Percentiles rank a stretch among this genome's conserved stretches.
phyloP scores from a whole-genome alignment of 306 rosid species.

The Castanea sativa region DNA sequence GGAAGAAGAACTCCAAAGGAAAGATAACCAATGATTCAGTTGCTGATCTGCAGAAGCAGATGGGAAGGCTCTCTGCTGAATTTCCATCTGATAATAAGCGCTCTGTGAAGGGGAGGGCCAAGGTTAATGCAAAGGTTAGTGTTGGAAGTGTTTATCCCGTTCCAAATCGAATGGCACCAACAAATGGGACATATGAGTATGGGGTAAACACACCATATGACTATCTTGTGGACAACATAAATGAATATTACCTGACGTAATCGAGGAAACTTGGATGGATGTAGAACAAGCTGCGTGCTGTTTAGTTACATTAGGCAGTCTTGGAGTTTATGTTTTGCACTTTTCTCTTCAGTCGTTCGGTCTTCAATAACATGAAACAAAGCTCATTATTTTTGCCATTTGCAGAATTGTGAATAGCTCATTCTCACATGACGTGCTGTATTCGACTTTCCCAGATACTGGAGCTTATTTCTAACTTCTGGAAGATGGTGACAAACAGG shows the following conservation, averaged over 20 bases:
- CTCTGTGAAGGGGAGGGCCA: constrained; percentile 69
- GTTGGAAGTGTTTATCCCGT: constrained; percentile 56
- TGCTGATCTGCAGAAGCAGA: constrained; percentile 97
- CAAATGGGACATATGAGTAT: constrained; percentile 61
- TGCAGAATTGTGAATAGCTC: constrained; percentile 59
- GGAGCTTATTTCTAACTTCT: constrained; percentile 44
- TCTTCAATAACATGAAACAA: constrained; percentile 32
- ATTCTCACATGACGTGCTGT: constrained; percentile 40
- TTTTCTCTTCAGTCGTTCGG: constrained; percentile 10
- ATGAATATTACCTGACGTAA: constrained; percentile 63
- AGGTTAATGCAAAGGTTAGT: constrained; percentile 59
- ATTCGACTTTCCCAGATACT: constrained; percentile 29
- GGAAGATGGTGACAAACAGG: constrained; percentile 25
- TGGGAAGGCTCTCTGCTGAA: constrained; percentile 97
- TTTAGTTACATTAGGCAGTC: constrained; percentile 24
- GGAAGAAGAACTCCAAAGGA: constrained; percentile 81
- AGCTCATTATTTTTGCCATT: constrained; percentile 55
- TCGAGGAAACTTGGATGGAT: constrained; percentile 23
- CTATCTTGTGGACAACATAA: constrained; percentile 60
- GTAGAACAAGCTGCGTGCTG: constrained; percentile 32
- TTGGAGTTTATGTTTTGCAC: constrained; percentile 26
- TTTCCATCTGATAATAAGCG: constrained; percentile 80
- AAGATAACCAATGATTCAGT: constrained; percentile 73
- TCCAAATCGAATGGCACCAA: constrained; percentile 48
- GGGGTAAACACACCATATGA: constrained; percentile 65